Evolutionary conservation across 306 rosid genomes (phyloP), one percentile per base, ranked within the genome.

Genomic region (Biancaea sappan): DNA sequence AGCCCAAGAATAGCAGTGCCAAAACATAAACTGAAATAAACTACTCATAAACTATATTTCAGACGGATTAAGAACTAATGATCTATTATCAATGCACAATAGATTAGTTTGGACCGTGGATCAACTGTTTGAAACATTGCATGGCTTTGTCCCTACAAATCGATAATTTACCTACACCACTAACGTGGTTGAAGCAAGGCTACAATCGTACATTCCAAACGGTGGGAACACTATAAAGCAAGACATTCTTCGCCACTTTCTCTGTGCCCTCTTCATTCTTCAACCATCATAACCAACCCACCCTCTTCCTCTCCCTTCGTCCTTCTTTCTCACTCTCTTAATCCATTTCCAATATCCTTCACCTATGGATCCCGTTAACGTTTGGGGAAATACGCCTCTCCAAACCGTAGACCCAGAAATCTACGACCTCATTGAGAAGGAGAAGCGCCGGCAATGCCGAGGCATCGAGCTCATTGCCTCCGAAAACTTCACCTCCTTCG

Each of bases 401-500:
- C 13, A 29, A 0, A 25, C 75, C 5, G 89, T 94, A n/a, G 98
- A 94, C 59, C 91, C 97, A 0, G 97, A 94, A 66, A 90, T 91
- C 86, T 86, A 85, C 67, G 98, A 94, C 84, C 94, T 94, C 4
- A 91, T 94, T 44, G 98, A 94, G 84, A 94, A 90, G 82, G 97
- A 91, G 84, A 94, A 94, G 78, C 94, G 89, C 1, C 90, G 98
- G 2, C 98, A 94, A 75, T 86, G 93, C 84, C 91, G 92, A 2
- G 98, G 98, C 12, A 91, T 94, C 83, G 98, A 94, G 86, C 93
- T 94, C 1, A 94, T 91, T 69, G 98, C 98, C 2, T 94, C 98
- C 0, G 97, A 94, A 53, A 94, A 94, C 25, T 94, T 94, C 96
- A 94, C 97, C 22, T 94, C 98, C 72, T 94, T 91, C 74, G 97